Base-by-base conservation (phyloP, 2,329 filamentous ascomycete genomes). In the Ambrosiella beaveri region DNA sequence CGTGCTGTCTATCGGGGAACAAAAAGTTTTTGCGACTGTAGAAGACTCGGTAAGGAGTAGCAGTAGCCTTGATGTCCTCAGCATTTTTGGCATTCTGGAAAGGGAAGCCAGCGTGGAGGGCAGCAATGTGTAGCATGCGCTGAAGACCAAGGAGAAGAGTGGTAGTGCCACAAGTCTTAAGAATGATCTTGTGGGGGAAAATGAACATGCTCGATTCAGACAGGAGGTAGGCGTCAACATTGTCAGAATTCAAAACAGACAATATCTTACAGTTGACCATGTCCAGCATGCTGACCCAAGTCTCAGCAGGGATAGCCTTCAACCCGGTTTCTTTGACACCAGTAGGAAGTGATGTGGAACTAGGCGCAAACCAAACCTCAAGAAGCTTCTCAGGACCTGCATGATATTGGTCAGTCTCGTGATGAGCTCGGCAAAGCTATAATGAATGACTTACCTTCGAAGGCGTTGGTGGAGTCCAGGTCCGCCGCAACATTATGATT, bases 191-290 rank as follows among this genome's bases (percentile, higher is more conserved):
- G 80, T 98, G 93, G n/a, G 90, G 89, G 71, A 95, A 98, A 65
- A 98, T 88, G 69, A 98, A 98, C 90, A 98, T 95, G 85, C 93
- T 97, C 45, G 93, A 97, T 74, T 98, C 93, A 62, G 93, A 98
- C 58, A 98, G 78, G 6, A 98, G 81, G 69, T 98, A 98, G 63
- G 93, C 91, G 68, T 98, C 93, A 65, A 97, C 86, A 68, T 91
- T 84, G 63, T 95, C 89, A 27, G 91, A 95, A 68, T 91, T 84
- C 63, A 98, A 81, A 62, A 95, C 85, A 3, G 93, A 98, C 58
- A 98, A 77, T 58, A 98, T 89, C 74, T 98, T 93, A 82, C 93
- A 98, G 70, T 96, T 95, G 72, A 98, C 93, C 67, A 96, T 79
- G 69, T 98, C 93, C 61, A 98, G 80, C 93, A 98, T 96, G 60